Percentiles rank a stretch among this genome's conserved stretches.
Evolutionary conservation across 441 rosid genomes (phyloP).

Genomic region (Bocquillonia castaneifolia): DNA sequence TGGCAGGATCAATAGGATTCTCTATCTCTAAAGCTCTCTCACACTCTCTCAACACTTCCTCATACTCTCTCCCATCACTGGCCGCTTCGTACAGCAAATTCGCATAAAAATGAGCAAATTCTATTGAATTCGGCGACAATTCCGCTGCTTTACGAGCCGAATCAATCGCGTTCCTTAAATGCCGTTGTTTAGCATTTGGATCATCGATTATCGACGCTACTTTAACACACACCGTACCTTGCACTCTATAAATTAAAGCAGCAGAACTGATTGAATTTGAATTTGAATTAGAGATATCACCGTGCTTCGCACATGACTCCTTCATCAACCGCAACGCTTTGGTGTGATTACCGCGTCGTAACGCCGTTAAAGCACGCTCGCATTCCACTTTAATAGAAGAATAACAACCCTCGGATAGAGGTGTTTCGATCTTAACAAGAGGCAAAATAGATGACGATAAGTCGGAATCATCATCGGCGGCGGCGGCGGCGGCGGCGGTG

Average conservation of each 20-base stretch:
- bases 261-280: constrained; percentile 42
- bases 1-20: constrained; percentile 82
- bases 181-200: constrained; percentile 55
- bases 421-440: constrained; percentile 29
- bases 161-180: constrained; percentile 62
- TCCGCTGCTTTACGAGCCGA: constrained; percentile 68
- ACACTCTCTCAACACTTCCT: constrained; percentile 78
- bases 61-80: constrained; percentile 66
- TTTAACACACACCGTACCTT: constrained; percentile 69
- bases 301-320: constrained; percentile 54
- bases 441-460: constrained; percentile 14
- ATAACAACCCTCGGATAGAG: constrained; percentile 33
- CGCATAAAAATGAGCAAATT: constrained; percentile 78
- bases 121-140: constrained; percentile 67
- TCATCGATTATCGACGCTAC: constrained; percentile 80
- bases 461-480: constrained; percentile 27
- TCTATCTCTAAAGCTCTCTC: constrained; percentile 68
- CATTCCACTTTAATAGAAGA: constrained; percentile 65
- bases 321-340: constrained; percentile 84
- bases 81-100: constrained; percentile 78
- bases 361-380: constrained; percentile 72
- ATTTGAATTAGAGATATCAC: constrained; percentile 23
- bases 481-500: constrained; percentile 19
- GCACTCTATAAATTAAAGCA: constrained; percentile 71
- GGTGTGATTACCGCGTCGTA: constrained; percentile 74